These are phyloP conservation scores for Eucalyptus sp. DNA, from an alignment of 345 rosid species.

Conservation along the genomic window DNA sequence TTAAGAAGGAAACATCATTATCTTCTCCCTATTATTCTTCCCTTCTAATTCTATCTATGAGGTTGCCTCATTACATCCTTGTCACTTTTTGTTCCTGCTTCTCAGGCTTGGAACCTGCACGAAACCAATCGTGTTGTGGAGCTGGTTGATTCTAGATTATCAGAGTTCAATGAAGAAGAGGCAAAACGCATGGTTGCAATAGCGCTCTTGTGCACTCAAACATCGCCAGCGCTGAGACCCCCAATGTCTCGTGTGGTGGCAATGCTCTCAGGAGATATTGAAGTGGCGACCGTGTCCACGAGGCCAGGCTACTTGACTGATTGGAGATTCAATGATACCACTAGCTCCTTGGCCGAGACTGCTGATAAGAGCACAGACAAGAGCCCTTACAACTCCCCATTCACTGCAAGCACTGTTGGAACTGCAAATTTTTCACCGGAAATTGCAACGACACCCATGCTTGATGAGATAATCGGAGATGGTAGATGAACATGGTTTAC, in stretches of 20 bases:
- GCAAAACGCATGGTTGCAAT: constrained; percentile 34
- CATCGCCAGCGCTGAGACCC: constrained; percentile 40
- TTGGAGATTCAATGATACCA: constrained; percentile 29
- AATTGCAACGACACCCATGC: neutral
- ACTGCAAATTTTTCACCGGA: neutral
- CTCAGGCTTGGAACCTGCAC: constrained; percentile 52
- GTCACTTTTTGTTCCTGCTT: neutral
- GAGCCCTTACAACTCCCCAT: neutral
- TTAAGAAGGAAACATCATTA: too few species aligned
- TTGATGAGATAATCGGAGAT: neutral
- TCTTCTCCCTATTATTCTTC: neutral
- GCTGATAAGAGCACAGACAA: neutral
- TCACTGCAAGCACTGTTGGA: neutral
- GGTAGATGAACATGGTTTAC: neutral
- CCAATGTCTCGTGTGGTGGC: constrained; percentile 50
- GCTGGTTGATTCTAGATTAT: constrained; percentile 25
- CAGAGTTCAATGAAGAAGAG: constrained; percentile 26
- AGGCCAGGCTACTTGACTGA: constrained; percentile 50
- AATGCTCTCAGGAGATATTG: constrained; percentile 61
- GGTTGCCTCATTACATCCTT: neutral
- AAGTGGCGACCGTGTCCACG: constrained; percentile 21
- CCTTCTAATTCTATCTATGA: neutral
- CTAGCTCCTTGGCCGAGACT: constrained; percentile 7
- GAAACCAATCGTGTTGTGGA: constrained; percentile 27
- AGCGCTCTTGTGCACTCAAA: constrained; percentile 51